Conservation (phyloP, 2,329 filamentous ascomycete species). For the Fusarium sp. region DNA sequence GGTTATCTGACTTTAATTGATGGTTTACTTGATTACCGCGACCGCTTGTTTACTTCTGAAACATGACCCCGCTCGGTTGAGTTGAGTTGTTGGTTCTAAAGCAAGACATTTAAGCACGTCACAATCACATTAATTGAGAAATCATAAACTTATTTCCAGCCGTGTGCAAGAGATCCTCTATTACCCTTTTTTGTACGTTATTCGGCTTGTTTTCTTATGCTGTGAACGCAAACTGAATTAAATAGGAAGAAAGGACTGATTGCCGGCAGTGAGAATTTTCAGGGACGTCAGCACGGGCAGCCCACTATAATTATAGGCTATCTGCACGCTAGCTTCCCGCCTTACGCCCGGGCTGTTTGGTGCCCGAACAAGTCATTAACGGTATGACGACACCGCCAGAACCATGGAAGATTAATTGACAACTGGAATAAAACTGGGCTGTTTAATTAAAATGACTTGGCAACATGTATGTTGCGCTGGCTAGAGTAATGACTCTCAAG, state of each 20-base stretch:
- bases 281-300: neutral
- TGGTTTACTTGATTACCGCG: neutral
- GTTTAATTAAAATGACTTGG: neutral
- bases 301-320: slow-evolving; percentile 1
- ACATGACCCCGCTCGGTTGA: slow-evolving; percentile 1
- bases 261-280: neutral
- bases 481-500: neutral
- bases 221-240: neutral
- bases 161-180: too few relatives aligned
- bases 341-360: neutral
- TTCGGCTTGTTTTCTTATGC: neutral
- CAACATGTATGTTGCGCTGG: neutral
- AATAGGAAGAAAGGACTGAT: neutral
- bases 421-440: neutral
- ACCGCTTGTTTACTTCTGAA: neutral
- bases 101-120: neutral
- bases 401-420: too few relatives aligned
- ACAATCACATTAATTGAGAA: neutral
- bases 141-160: neutral
- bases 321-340: neutral
- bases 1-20: neutral
- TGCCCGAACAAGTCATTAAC: neutral
- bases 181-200: too few relatives aligned
- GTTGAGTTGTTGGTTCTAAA: neutral
- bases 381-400: neutral